Base-by-base conservation (phyloP, 1,139 yeast species). In the Ogataea hybrid region DNA sequence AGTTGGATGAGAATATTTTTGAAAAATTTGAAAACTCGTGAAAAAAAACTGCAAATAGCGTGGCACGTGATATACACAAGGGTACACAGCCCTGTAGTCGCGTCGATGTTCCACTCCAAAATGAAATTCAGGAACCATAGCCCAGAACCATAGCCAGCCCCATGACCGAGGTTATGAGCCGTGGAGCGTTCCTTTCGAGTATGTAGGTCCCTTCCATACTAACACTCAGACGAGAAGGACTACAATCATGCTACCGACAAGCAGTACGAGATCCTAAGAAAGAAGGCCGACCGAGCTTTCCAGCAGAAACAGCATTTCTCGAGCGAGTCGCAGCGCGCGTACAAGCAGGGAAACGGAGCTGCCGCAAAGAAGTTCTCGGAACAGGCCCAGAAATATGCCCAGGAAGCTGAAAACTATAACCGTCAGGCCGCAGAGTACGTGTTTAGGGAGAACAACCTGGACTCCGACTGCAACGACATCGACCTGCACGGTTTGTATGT, bases 401-500 rank as follows among this genome's bases (percentile, higher is more conserved):
- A 59, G 0, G 68, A 81, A 52, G 95, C 90, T 29, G 95, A 88
- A 43, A 63, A 69, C 31, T 78, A 72, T 59, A 89, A 89, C 64
- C 68, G 71, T 25, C 78, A 82, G 61, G 98, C 97, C 1, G 97
- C 97, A 1, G 90, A 81, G 59, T 90, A 83, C 60, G 97, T 89
- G 2, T 90, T 90, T 61, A 70, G 83, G 35, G 92, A 85, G 53
- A 92, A 92, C 61, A 92, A 92, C 58, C 77, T 87, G 25, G 97
- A 89, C 58, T 82, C 94, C 25, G 81, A 77, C 25, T 73, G 73
- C 14, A 86, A 88, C 61, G 97, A 92, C 64, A 88, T 92, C 49
- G 97, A 92, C 64, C 71, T 92, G 46, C 98, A 92, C 62, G 98
- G 98, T 0, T 70, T 92, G 29, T 89, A 73, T 53, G 95, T 90